Evolutionary conservation across 768 basidiomycete genomes (phyloP), one percentile per base, ranked within the genome.

Genomic region (Phlebiopsis flavidoalba): DNA sequence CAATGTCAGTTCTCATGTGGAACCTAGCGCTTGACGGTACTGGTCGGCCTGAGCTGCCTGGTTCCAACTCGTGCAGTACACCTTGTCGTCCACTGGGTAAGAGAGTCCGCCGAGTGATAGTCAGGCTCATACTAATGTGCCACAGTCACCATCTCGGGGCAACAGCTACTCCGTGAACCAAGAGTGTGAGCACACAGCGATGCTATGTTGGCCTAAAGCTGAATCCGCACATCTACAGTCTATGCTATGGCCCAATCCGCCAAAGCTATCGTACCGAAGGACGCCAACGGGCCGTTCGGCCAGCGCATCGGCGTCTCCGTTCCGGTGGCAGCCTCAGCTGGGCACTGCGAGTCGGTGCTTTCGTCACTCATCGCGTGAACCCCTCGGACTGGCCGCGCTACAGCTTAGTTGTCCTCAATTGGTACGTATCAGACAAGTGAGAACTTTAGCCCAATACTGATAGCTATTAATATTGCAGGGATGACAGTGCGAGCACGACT

Each of bases 191-290:
- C 26, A 31, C 26, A 31, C 26, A 31, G 26, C 6, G 26, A 31
- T 31, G 26, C 26, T 31, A 31, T 31, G 26, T 31, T 31, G 26
- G 26, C 73, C 17, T 19, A 17, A 36, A 22, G 43, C 51, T 15
- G 24, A 49, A 31, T 5, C 10, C 15, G 26, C 5, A 31, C 6
- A 6, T 31, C 26, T 26, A 26, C 59, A 86, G 84, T 86, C 72
- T 90, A 88, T 60, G 72, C 84, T 0, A 86, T 91, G 83, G 87
- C 86, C 0, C 88, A 91, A 56, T 85, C 84, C 2, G 87, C 86
- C 24, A 88, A 88, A 70, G 89, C 88, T 1, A 80, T 87, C 57
- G 75, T 88, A 22, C 89, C 89, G 0, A 83, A 83, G 53, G 89
- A 92, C 54, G 66, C 66, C 0, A 84, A 82, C 1, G 89, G 89